Percentiles rank a stretch among this genome's conserved stretches.
Conservation (phyloP, 2,329 filamentous ascomycete genomes). For the Aspergillus piperis region DNA sequence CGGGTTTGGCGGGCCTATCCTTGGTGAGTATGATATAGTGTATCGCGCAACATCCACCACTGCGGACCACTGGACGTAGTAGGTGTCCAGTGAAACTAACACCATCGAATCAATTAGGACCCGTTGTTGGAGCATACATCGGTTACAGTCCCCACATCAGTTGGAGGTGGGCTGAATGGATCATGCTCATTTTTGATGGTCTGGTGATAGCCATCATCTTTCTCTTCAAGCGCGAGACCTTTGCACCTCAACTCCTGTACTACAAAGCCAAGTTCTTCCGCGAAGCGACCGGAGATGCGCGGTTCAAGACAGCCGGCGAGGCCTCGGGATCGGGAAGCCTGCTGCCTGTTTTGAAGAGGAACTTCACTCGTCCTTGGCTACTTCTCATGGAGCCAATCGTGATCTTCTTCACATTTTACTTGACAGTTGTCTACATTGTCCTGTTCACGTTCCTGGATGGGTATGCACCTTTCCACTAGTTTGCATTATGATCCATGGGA, state of each 20-base stretch:
- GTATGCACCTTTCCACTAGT: background rate
- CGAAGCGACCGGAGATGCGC: conserved; percentile 43
- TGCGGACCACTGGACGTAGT: background rate
- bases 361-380: conserved; percentile 11
- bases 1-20: conserved; percentile 38
- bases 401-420: conserved; percentile 26
- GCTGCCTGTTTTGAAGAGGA: background rate
- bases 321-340: conserved; percentile 8
- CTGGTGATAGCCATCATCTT: conserved; percentile 39
- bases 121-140: conserved; percentile 20
- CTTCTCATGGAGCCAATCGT: conserved; percentile 31
- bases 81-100: background rate
- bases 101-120: background rate
- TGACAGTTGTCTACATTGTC: conserved; percentile 33
- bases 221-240: conserved; percentile 53
- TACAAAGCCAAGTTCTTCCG: conserved; percentile 47
- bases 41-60: background rate
- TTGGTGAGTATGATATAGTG: conserved; percentile 8
- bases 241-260: conserved; percentile 45
- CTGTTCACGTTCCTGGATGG: conserved; percentile 44
- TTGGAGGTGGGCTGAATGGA: conserved; percentile 50
- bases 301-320: conserved; percentile 51
- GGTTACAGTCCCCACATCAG: conserved; percentile 11
- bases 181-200: conserved; percentile 41
- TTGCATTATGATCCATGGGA: background rate